Evolutionary conservation across 305 asterid species (phyloP).

Genomic region (Plantago rigida): DNA sequence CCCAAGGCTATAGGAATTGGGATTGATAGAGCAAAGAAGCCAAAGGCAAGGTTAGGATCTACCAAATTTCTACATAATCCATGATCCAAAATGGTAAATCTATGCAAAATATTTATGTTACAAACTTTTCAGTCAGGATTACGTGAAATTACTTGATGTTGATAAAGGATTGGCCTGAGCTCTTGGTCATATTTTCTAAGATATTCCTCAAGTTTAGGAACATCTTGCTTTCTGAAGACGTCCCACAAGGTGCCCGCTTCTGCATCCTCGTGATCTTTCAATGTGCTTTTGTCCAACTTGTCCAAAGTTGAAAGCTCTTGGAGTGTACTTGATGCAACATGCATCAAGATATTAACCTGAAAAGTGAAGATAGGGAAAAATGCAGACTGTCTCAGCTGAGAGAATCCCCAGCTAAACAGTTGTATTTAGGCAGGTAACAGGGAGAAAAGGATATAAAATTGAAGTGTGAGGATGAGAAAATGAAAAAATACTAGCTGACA

Average conservation of each 20-base stretch:
- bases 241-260: slow-evolving; percentile 15
- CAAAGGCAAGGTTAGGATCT: too few species aligned
- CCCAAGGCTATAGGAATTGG: too few species aligned
- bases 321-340: background rate
- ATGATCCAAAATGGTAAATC: background rate
- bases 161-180: background rate
- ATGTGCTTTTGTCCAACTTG: background rate
- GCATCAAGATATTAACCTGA: slow-evolving; percentile 20
- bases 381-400: background rate
- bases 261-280: background rate
- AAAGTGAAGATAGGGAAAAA: background rate
- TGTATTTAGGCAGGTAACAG: background rate
- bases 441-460: background rate
- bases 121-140: background rate
- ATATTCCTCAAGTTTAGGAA: slow-evolving; percentile 21
- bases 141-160: slow-evolving; percentile 13
- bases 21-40: too few species aligned
- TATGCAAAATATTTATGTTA: background rate
- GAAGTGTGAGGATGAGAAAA: background rate
- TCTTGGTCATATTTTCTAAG: slow-evolving; percentile 12
- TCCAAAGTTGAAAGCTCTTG: background rate
- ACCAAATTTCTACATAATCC: too few species aligned
- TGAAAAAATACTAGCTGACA: background rate
- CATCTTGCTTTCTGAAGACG: slow-evolving; percentile 16
- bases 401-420: background rate